Conservation (phyloP, 352 stramenopile genomes). For the Chrysophaeum taylorii region DNA sequence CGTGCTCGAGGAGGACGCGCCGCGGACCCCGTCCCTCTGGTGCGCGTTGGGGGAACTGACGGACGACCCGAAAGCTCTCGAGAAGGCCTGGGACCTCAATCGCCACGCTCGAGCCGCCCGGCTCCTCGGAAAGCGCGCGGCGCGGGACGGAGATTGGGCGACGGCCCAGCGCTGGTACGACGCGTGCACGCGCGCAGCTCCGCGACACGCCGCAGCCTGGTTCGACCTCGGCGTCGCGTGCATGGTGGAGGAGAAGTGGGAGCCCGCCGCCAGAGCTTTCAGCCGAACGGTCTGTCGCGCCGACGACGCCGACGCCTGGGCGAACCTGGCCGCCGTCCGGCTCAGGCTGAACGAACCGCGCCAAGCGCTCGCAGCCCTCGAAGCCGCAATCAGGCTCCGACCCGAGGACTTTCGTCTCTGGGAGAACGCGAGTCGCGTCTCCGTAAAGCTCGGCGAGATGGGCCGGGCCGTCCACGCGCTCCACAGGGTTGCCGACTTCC, state of each 20-base stretch:
- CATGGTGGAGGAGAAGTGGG: conserved; percentile 74
- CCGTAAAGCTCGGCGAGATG: background rate
- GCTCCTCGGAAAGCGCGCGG: conserved; percentile 70
- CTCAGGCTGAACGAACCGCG: conserved; percentile 57
- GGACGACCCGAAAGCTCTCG: conserved; percentile 70
- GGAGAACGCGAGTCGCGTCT: conserved; percentile 57
- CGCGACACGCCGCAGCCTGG: conserved; percentile 77
- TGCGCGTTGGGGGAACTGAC: conserved; percentile 80
- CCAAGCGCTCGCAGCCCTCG: conserved; percentile 59
- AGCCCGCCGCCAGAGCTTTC: conserved; percentile 68
- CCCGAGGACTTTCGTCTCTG: conserved; percentile 75
- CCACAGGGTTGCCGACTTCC: background rate
- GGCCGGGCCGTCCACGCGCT: background rate
- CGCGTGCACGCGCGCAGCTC: conserved; percentile 64
- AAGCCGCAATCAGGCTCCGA: conserved; percentile 66
- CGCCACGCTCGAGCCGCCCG: conserved; percentile 79
- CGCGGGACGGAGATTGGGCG: conserved; percentile 65
- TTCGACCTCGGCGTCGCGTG: conserved; percentile 76
- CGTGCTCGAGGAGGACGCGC: conserved; percentile 63
- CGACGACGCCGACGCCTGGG: conserved; percentile 82
- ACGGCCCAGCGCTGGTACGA: conserved; percentile 63
- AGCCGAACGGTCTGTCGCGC: conserved; percentile 81
- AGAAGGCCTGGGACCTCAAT: conserved; percentile 77
- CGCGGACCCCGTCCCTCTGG: conserved; percentile 79
- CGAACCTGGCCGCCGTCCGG: conserved; percentile 85